Evolutionary conservation across 2,329 filamentous ascomycete species (phyloP).

Genomic region (Ophiosphaerella narmari): DNA sequence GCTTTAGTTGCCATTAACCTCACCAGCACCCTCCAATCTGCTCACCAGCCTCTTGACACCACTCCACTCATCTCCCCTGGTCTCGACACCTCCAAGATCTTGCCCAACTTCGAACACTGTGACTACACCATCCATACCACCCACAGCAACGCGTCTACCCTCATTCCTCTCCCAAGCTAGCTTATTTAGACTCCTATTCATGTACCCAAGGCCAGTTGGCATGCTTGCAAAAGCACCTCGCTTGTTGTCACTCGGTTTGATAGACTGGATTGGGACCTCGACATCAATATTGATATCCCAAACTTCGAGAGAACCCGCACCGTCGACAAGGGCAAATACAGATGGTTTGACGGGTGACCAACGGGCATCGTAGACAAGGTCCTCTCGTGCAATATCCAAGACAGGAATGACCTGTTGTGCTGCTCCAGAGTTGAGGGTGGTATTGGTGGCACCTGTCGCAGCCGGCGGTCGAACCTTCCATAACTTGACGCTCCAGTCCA

Average conservation of each 20-base stretch:
- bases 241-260: constrained; percentile 66
- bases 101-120: constrained; percentile 91
- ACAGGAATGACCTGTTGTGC: constrained; percentile 69
- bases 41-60: constrained; percentile 88
- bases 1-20: constrained; percentile 30
- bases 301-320: constrained; percentile 86
- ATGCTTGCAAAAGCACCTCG: constrained; percentile 38
- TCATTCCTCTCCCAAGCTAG: constrained; percentile 91
- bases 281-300: constrained; percentile 94
- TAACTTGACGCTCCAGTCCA: constrained; percentile 97
- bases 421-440: constrained; percentile 40
- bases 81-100: constrained; percentile 82
- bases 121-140: constrained; percentile 86
- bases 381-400: constrained; percentile 89
- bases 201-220: constrained; percentile 59
- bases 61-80: constrained; percentile 88
- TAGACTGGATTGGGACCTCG: constrained; percentile 85
- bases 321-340: constrained; percentile 93
- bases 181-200: constrained; percentile 90
- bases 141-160: constrained; percentile 83
- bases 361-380: constrained; percentile 92
- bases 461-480: constrained; percentile 91
- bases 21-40: constrained; percentile 63
- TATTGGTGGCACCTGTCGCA: constrained; percentile 60
- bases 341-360: constrained; percentile 96